Evolutionary conservation across 1,284 basidiomycete species (phyloP), one percentile per base, ranked within the genome.

Genomic region (Malassezia psittaci): DNA sequence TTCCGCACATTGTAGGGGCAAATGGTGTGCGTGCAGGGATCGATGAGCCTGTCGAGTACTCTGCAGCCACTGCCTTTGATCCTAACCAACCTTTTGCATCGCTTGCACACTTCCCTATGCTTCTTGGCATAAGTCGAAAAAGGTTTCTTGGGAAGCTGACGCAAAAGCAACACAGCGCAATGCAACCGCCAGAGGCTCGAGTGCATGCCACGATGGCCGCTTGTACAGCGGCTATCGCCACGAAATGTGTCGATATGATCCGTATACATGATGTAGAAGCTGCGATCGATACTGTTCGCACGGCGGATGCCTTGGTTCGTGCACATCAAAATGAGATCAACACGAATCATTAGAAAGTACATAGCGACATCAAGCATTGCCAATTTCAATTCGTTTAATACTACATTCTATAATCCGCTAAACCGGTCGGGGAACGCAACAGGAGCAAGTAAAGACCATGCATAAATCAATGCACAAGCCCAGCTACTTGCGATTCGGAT

Each of bases 401-500:
- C 24, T 29, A 29, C 24, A 29, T 29, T 5, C 32, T 33, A 41
- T 19, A 33, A 6, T 18, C 40, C 41, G 24, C n/a, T 29, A 24
- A 57, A 57, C 9, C 55, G 55, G 7, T 57, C 51, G 5, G 55
- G 55, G 3, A 48, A 4, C 7, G 49, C 19, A 10, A 38, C 39
- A 3, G 55, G 55, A 12, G 55, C 55, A 1, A 57, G 12, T 18
- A 57, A 48, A 13, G 55, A 16, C 55, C 66, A 61, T 6, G 40
- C 55, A 34, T 69, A 71, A 15, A 69, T 62, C 46, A 51, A 38
- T 21, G 65, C 64, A 55, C 68, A 72, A 11, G 65, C 48, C 65
- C 78, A 99, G 66, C 87, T 87, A 45, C 88, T 91, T 35, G 96
- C 86, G 43, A 96, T 82, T 5, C 94, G 81, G 88, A 96, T 96